These are phyloP conservation scores for Rhodotorula paludigena DNA, from an alignment of 768 basidiomycete species.

Conservation along the genomic window DNA sequence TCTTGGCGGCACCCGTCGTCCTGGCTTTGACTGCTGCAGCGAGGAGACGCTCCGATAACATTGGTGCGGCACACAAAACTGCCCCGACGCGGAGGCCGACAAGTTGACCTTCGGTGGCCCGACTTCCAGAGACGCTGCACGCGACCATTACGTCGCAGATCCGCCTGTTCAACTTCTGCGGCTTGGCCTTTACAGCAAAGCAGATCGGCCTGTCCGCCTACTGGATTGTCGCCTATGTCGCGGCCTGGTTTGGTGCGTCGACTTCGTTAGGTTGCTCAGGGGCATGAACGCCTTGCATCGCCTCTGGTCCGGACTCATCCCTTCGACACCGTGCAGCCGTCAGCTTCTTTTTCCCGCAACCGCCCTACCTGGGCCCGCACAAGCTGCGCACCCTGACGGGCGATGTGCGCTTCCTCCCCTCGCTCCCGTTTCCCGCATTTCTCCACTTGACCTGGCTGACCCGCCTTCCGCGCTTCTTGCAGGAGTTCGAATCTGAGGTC, in stretches of 20 bases:
- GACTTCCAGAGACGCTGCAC: slow-evolving; percentile 1
- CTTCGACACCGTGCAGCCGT: slow-evolving; percentile 1
- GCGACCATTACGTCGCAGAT: slow-evolving; percentile 17
- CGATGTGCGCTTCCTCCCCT: slow-evolving; percentile 11
- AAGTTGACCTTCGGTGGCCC: too few relatives aligned
- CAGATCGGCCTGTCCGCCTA: not conserved
- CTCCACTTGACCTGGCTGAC: too few relatives aligned
- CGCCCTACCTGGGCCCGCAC: slow-evolving; percentile 22
- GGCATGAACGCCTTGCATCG: too few relatives aligned
- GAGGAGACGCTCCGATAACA: not conserved
- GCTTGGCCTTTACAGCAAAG: slow-evolving; percentile 1
- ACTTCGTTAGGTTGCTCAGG: not conserved
- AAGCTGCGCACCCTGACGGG: not conserved
- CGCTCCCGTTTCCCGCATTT: not conserved
- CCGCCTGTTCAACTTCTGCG: slow-evolving; percentile 27
- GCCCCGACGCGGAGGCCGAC: not conserved
- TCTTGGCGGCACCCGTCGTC: slow-evolving; percentile 2
- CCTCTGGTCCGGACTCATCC: not conserved
- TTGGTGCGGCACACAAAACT: not conserved
- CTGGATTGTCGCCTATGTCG: not conserved
- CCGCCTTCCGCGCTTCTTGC: too few relatives aligned
- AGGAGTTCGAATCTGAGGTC: slow-evolving; percentile 30
- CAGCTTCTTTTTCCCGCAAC: slow-evolving; percentile 33
- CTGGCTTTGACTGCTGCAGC: not conserved
- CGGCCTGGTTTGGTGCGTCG: slow-evolving; percentile 23